Evolutionary conservation across 176 grass and related monocot species (phyloP).

Genomic region (Tillandsia fasciculata): DNA sequence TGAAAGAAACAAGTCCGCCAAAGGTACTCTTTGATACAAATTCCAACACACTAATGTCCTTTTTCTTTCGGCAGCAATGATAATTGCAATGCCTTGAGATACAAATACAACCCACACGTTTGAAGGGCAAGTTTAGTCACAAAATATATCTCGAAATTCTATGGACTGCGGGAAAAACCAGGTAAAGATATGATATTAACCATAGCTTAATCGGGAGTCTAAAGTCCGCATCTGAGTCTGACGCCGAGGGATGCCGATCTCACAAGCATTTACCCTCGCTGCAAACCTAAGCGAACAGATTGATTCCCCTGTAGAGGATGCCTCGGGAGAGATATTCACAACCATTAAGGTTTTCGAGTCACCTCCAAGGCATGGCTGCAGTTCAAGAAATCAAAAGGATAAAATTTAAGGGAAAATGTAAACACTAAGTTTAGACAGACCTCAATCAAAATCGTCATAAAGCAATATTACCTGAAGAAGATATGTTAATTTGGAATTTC

Average conservation of each 20-base stretch:
- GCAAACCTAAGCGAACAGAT: slow-evolving; percentile 82
- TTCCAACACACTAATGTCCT: not conserved
- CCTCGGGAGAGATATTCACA: slow-evolving; percentile 79
- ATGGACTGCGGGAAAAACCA: not conserved
- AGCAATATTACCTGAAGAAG: slow-evolving; percentile 56
- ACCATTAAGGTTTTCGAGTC: slow-evolving; percentile 94
- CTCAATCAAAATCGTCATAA: not conserved
- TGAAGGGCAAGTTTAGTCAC: not conserved
- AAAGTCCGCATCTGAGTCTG: slow-evolving; percentile 40
- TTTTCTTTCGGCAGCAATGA: not conserved
- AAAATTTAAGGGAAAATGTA: not conserved
- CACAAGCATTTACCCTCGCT: slow-evolving; percentile 79
- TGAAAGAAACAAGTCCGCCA: not conserved
- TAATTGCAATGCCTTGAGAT: slow-evolving; percentile 1
- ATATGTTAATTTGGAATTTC: slow-evolving; percentile 97
- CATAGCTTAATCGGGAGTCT: slow-evolving; percentile 37
- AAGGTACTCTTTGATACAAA: not conserved
- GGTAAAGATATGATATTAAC: slow-evolving; percentile 12
- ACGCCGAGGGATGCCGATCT: slow-evolving; percentile 66
- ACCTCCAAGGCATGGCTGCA: slow-evolving; percentile 90
- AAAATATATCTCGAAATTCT: not conserved
- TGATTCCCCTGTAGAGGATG: slow-evolving; percentile 47
- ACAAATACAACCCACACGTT: not conserved
- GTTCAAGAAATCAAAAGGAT: not conserved
- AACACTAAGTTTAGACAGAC: not conserved